phyloP scores from a whole-genome alignment of 73 alveolate species.

The Stentor coeruleus region DNA sequence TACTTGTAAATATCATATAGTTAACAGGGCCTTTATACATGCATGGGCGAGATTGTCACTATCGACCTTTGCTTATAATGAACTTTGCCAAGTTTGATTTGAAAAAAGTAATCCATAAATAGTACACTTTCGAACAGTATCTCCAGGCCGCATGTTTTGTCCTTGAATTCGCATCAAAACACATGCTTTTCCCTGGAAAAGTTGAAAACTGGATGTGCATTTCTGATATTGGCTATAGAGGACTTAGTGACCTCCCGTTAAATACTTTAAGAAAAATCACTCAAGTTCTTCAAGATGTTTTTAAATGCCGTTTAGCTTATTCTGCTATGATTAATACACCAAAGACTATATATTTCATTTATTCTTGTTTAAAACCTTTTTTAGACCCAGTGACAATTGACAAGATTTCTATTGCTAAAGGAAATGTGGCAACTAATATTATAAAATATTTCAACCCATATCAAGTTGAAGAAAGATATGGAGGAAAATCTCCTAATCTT shows the following conservation, averaged over 20 bases:
- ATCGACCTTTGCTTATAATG: constrained; percentile 38
- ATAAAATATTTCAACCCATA: constrained; percentile 40
- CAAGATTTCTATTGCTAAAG: constrained; percentile 37
- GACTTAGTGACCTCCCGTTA: constrained; percentile 61
- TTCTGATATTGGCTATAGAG: constrained; percentile 60
- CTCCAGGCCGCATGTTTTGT: constrained; percentile 30
- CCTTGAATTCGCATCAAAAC: constrained; percentile 50
- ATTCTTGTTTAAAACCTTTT: constrained; percentile 31
- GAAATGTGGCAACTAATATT: constrained; percentile 18
- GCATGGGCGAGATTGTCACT: constrained; percentile 38
- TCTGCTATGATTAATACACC: constrained; percentile 31
- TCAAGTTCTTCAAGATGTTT: constrained; percentile 29
- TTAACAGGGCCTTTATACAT: constrained; percentile 36
- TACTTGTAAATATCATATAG: constrained; percentile 16
- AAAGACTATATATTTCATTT: constrained; percentile 26
- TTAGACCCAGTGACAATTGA: constrained; percentile 36
- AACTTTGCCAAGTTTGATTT: constrained; percentile 32
- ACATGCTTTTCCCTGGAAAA: constrained; percentile 70
- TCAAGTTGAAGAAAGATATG: constrained; percentile 61
- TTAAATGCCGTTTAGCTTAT: constrained; percentile 36
- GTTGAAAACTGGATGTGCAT: constrained; percentile 77
- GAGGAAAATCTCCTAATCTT: constrained; percentile 71
- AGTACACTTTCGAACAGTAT: neutral
- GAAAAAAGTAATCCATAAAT: neutral
- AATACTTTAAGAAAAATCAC: constrained; percentile 31